Base-by-base conservation (phyloP, 305 asterid species). In the Stenogyne calaminthoides region DNA sequence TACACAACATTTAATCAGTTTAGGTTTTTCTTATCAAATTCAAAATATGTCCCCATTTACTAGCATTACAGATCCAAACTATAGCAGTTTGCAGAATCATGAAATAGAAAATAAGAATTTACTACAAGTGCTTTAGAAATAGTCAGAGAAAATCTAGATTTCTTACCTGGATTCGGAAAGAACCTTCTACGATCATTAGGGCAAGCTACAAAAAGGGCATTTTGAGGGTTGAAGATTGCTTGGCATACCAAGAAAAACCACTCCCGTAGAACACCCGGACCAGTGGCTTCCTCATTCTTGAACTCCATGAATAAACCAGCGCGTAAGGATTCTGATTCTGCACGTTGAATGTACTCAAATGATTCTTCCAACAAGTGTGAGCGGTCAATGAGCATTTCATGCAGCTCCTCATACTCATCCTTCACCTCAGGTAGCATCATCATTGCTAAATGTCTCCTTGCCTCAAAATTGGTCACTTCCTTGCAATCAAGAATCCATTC, bases 181-280 rank as follows among this genome's bases (percentile, higher is more conserved):
- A 91, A 89, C 84, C 97, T 87, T 81, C 96, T 81, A 15, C 88
- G 86, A 67, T 91, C 97, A 71, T 84, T 85, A 42, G 92, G 89
- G 69, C 98, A 95, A 71, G 98, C 86, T 57, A 89, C 86, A 78
- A 89, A 95, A 66, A 95, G 96, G 16, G 97, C 90, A 83, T 95
- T 91, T 74, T 89, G 93, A 71, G 97, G 96, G 82, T 91, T 88
- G 81, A 91, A 93, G 25, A 93, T 84, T 60, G 88, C 94, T 79
- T 89, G 98, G 82, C 93, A 92, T 56, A 92, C 96, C 88, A 91
- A 85, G 80, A 87, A 79, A 86, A 95, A 92, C 99, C 99, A 95
- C 77, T 95, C 99, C 59, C 98, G 87, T 74, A 95, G 84, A 46
- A 95, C 98, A 29, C 99, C 98, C 56, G 98, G 97, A n/a, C 99